phyloP scores from a whole-genome alignment of 1,284 basidiomycete genomes.

The Abortiporus biennis region DNA sequence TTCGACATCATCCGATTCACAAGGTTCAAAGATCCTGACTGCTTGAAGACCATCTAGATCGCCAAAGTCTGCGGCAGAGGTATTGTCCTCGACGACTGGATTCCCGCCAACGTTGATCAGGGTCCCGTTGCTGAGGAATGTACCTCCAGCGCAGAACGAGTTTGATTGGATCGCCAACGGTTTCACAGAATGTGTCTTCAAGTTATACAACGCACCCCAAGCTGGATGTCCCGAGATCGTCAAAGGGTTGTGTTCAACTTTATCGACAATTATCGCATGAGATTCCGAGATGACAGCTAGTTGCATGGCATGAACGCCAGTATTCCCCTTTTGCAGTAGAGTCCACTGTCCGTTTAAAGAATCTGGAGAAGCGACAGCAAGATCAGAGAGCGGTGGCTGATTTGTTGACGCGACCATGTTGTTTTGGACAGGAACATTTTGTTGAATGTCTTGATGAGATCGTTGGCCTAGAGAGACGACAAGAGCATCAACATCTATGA shows the following conservation, averaged over 20 bases:
- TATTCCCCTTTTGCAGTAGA: constrained; percentile 52
- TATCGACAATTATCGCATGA: constrained; percentile 75
- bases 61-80: constrained; percentile 67
- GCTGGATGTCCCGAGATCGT: constrained; percentile 68
- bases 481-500: constrained; percentile 59
- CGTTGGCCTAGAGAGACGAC: constrained; percentile 41
- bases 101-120: constrained; percentile 76
- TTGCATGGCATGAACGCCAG: constrained; percentile 83
- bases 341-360: constrained; percentile 33
- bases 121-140: constrained; percentile 71
- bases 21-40: constrained; percentile 69
- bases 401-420: constrained; percentile 10
- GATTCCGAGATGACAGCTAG: constrained; percentile 61
- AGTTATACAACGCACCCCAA: constrained; percentile 72
- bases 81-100: constrained; percentile 57
- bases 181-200: constrained; percentile 54
- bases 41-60: constrained; percentile 71
- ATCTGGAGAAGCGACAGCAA: not conserved
- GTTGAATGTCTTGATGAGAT: not conserved
- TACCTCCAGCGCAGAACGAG: constrained; percentile 85
- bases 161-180: constrained; percentile 70
- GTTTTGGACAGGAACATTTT: constrained; percentile 10
- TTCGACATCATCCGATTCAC: constrained; percentile 41
- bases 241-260: constrained; percentile 80
- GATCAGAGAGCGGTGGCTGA: constrained; percentile 2